These are phyloP conservation scores for Lolium perenne DNA, from an alignment of 176 grass and related monocot genomes.

Conservation along the genomic window DNA sequence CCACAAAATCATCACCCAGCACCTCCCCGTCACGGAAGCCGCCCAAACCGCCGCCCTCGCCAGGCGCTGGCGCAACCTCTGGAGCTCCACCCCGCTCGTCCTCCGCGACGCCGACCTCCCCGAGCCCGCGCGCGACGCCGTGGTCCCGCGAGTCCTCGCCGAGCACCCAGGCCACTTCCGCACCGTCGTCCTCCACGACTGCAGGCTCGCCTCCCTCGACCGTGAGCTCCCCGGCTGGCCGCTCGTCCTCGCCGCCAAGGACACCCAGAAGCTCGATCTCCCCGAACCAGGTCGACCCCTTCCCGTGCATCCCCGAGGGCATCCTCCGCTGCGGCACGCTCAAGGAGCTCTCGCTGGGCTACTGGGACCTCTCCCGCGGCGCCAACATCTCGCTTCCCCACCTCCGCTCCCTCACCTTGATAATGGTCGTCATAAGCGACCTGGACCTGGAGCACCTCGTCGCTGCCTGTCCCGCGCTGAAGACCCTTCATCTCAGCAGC, in stretches of 20 bases:
- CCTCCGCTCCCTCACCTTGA: conserved; percentile 19
- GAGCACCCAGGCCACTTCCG: too few relatives aligned
- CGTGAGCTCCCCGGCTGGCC: background rate
- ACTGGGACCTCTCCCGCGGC: background rate
- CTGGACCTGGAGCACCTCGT: conserved; percentile 31
- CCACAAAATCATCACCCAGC: background rate
- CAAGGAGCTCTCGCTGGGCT: background rate
- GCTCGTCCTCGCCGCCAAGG: background rate
- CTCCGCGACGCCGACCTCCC: too few relatives aligned
- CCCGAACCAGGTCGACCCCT: background rate
- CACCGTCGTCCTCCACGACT: too few relatives aligned
- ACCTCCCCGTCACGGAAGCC: background rate
- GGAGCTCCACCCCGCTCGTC: too few relatives aligned
- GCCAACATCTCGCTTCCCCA: conserved; percentile 11
- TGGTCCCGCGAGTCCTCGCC: too few relatives aligned
- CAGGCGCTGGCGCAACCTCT: background rate
- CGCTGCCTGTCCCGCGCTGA: background rate
- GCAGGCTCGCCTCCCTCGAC: too few relatives aligned
- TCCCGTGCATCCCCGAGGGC: background rate
- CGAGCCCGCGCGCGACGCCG: too few relatives aligned
- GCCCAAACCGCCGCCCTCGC: background rate
- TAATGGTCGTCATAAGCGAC: background rate
- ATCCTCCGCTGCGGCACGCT: conserved; percentile 9
- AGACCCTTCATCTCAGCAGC: background rate
- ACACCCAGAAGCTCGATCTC: background rate